phyloP scores from a whole-genome alignment of 495 filamentous ascomycete genomes.

The Penicillium fimorum region DNA sequence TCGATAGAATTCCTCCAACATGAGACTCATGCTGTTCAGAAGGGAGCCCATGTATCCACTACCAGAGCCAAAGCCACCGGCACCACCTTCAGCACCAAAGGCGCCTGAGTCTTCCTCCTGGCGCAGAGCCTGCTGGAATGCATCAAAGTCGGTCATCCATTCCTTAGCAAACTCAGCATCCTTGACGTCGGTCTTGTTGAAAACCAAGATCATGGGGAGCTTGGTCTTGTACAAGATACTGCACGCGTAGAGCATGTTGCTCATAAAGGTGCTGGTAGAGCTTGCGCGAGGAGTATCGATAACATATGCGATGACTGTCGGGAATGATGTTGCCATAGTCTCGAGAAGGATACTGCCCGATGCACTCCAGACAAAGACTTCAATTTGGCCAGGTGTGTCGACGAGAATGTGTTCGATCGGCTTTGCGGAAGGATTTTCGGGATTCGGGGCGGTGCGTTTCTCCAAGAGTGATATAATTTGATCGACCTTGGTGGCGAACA shows the following conservation, averaged over 20 bases:
- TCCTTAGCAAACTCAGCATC: constrained; percentile 91
- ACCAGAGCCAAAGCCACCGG: constrained; percentile 59
- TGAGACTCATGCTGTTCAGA: constrained; percentile 93
- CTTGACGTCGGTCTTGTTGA: constrained; percentile 97
- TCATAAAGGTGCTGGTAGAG: constrained; percentile 96
- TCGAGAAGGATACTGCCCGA: constrained; percentile 91
- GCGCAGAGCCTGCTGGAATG: constrained; percentile 83
- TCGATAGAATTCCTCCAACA: constrained; percentile 97
- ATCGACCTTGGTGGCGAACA: constrained; percentile 97
- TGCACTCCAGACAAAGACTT: constrained; percentile 97
- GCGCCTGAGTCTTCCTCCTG: constrained; percentile 74
- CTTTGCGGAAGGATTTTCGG: constrained; percentile 56
- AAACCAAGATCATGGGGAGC: constrained; percentile 95
- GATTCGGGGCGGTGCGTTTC: constrained; percentile 72
- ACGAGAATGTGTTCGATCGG: constrained; percentile 82
- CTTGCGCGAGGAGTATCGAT: constrained; percentile 93
- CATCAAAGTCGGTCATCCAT: constrained; percentile 99
- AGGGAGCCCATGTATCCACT: constrained; percentile 97
- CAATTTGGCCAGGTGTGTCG: constrained; percentile 96
- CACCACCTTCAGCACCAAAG: constrained; percentile 70
- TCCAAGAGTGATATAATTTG: constrained; percentile 87
- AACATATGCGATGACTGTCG: constrained; percentile 94
- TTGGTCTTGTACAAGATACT: constrained; percentile 98
- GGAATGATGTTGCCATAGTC: constrained; percentile 87
- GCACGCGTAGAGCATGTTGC: constrained; percentile 99